Evolutionary conservation across 495 filamentous ascomycete genomes (phyloP).

Genomic region (Penicillium chermesinum): DNA sequence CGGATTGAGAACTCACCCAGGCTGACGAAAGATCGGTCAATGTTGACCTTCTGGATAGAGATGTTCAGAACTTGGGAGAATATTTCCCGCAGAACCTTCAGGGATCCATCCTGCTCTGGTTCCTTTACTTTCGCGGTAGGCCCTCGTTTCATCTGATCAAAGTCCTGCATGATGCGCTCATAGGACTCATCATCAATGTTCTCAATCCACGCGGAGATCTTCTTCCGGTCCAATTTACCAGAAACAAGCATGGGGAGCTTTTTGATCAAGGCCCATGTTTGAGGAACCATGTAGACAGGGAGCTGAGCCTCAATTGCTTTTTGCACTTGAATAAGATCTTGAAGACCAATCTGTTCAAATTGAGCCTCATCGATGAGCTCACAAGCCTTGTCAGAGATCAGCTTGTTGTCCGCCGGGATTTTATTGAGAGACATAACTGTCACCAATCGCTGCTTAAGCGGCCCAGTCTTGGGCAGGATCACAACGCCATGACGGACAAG

Average conservation of each 20-base stretch:
- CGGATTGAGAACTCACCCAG: conserved; percentile 28
- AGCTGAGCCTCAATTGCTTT: conserved; percentile 32
- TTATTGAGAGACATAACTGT: conserved; percentile 38
- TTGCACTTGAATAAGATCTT: conserved; percentile 33
- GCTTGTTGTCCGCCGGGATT: conserved; percentile 22
- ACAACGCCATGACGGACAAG: conserved; percentile 44
- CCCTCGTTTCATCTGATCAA: conserved; percentile 28
- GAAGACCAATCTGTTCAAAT: conserved; percentile 20
- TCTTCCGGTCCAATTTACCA: conserved; percentile 47
- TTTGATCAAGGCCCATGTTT: conserved; percentile 40
- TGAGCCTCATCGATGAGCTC: conserved; percentile 30
- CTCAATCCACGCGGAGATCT: conserved; percentile 42
- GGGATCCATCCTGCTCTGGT: conserved; percentile 17
- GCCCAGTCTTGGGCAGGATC: conserved; percentile 39
- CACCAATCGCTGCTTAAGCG: conserved; percentile 37
- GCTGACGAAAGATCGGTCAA: conserved; percentile 39
- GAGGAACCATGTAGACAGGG: conserved; percentile 47
- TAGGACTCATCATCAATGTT: conserved; percentile 31
- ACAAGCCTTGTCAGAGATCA: conserved; percentile 30
- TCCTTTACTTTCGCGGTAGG: conserved; percentile 24
- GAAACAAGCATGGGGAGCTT: conserved; percentile 45
- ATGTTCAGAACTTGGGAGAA: conserved; percentile 48
- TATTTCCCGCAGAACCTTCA: conserved; percentile 33
- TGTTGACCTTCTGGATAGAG: conserved; percentile 31
- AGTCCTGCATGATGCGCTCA: conserved; percentile 37